Percentiles rank a stretch among this genome's conserved stretches.
Conservation (phyloP, 2,329 filamentous ascomycete species). For the Aspergillus sp. region DNA sequence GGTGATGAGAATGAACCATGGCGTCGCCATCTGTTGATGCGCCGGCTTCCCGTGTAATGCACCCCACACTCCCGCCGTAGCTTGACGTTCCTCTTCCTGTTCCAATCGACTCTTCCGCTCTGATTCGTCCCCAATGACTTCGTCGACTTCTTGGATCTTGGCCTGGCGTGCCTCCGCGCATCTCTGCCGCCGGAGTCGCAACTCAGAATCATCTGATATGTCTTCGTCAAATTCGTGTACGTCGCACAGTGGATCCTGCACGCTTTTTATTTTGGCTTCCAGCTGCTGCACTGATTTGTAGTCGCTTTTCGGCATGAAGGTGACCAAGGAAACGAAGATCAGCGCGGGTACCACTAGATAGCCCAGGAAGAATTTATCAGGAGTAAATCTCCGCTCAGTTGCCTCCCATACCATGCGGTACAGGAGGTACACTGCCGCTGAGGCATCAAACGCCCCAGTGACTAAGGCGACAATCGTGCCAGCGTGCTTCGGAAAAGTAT, state of each 20-base stretch:
- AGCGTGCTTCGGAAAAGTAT: constrained; percentile 66
- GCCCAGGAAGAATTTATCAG: constrained; percentile 58
- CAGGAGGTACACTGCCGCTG: constrained; percentile 65
- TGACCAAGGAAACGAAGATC: constrained; percentile 56
- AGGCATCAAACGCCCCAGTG: constrained; percentile 75
- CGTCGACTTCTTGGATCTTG: constrained; percentile 59
- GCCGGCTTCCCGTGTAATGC: constrained; percentile 66
- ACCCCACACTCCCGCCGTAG: constrained; percentile 71
- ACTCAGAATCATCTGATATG: constrained; percentile 40
- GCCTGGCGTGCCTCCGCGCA: constrained; percentile 52
- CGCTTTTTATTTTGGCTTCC: constrained; percentile 55
- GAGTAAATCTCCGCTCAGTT: constrained; percentile 31
- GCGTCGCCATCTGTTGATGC: constrained; percentile 60
- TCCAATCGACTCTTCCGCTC: constrained; percentile 50
- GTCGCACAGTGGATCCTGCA: constrained; percentile 24
- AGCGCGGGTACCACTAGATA: constrained; percentile 63
- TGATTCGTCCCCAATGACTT: constrained; percentile 57
- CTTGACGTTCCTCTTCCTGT: constrained; percentile 58
- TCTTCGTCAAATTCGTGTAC: constrained; percentile 43
- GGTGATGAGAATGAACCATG: constrained; percentile 83
- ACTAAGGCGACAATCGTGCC: constrained; percentile 68
- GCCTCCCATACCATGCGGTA: constrained; percentile 64
- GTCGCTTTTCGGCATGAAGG: constrained; percentile 59
- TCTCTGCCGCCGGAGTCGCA: constrained; percentile 41
- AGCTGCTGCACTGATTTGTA: constrained; percentile 75